Percentiles rank a stretch among this genome's conserved stretches.
These are phyloP conservation scores for Areca catechu DNA, from an alignment of 176 grass and related monocot species.

Conservation along the genomic window DNA sequence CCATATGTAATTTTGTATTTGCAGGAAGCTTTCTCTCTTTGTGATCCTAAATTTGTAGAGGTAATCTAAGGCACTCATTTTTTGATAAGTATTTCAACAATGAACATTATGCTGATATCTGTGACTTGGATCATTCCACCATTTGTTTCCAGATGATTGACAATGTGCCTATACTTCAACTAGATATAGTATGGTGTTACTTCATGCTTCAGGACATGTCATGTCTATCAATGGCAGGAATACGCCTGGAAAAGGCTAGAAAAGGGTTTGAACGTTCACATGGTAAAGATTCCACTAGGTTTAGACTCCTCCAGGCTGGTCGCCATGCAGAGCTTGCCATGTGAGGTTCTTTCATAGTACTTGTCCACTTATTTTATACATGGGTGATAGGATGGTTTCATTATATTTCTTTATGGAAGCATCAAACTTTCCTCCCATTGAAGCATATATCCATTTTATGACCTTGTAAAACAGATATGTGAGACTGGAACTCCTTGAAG, in stretches of 20 bases:
- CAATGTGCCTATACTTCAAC: constrained; percentile 90
- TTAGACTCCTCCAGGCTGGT: constrained; percentile 64
- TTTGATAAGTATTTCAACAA: background rate
- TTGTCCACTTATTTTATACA: no score
- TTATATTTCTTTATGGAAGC: no score
- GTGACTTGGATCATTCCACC: background rate
- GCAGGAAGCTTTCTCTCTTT: constrained; percentile 94
- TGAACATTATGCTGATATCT: background rate
- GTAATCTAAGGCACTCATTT: constrained; percentile 31
- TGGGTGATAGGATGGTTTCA: no score
- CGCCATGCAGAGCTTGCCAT: constrained; percentile 70
- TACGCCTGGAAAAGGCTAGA: constrained; percentile 50
- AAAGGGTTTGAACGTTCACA: constrained; percentile 72
- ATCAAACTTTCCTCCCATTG: background rate
- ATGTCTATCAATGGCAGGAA: constrained; percentile 52
- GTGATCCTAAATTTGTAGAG: constrained; percentile 66
- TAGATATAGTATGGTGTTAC: constrained; percentile 97
- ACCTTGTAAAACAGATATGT: constrained; percentile 53
- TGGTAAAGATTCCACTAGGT: constrained; percentile 79
- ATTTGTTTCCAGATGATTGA: constrained; percentile 58
- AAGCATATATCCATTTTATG: background rate
- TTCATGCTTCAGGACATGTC: constrained; percentile 87
- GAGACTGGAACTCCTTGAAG: constrained; percentile 93
- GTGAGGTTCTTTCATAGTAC: constrained; percentile 35
- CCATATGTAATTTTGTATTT: constrained; percentile 7